Evolutionary conservation across 2,329 filamentous ascomycete genomes (phyloP), one percentile per base, ranked within the genome.

Genomic region (Neurospora sp.): DNA sequence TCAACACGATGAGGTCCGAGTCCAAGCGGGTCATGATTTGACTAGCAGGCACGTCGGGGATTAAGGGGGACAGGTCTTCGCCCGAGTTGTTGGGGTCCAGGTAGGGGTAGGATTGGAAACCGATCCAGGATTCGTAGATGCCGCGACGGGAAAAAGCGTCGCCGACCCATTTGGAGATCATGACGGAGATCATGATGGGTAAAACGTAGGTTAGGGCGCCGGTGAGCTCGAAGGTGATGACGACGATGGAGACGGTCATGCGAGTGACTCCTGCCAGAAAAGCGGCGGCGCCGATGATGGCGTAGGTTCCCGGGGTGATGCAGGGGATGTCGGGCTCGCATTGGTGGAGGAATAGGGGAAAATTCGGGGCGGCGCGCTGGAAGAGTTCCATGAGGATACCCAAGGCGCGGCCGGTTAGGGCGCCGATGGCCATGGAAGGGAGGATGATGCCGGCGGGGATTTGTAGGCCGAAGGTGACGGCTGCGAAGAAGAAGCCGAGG

Each of bases 201-300:
- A 99, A 88, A 67, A 99, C 95, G 78, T 98, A 98, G 0, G 93
- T 97, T 37, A 99, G 86, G 1, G 96, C 96, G 68, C 96, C 96
- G 0, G 96, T 99, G 69, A 99, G 89, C 82, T 99, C 96, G 77
- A 99, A 99, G 91, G 97, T 97, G 82, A 99, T 99, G 76, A 98
- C 96, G 4, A 99, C 95, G 74, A 99, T 97, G 12, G 94, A 97
- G 11, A 97, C 93, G 0, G 96, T 99, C 89, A 99, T 96, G 74
- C 95, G 89, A 19, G 95, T 98, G 41, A 96, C 93, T 66, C 96
- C 96, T 6, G 92, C 92, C 1, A 99, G 88, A n/a, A 95, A 93
- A 4, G 96, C 94, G 0, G 96, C 95, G 0, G 96, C 96, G 40
- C 96, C 96, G 72, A 99, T 91, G 76, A 99, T 97, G 72, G 96